phyloP scores from a whole-genome alignment of 2,329 filamentous ascomycete species.

The Monosporascus sp. region DNA sequence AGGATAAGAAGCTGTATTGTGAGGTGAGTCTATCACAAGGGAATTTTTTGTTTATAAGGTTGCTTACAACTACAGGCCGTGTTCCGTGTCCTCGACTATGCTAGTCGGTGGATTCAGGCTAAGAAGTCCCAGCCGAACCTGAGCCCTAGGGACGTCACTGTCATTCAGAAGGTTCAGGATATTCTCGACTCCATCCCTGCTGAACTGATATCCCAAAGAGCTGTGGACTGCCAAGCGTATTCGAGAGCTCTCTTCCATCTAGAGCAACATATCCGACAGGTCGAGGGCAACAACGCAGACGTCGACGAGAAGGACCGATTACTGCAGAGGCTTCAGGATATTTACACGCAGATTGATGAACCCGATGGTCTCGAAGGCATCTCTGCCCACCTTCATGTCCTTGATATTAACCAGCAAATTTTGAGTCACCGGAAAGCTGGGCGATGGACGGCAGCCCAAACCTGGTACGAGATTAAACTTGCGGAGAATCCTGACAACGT shows the following conservation, averaged over 20 bases:
- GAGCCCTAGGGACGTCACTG: constrained; percentile 40
- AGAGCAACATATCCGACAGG: constrained; percentile 73
- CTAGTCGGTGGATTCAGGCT: constrained; percentile 81
- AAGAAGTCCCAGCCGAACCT: constrained; percentile 46
- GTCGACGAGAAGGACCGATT: constrained; percentile 56
- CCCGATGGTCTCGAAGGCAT: constrained; percentile 95
- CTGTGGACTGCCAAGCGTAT: constrained; percentile 91
- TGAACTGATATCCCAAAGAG: constrained; percentile 70
- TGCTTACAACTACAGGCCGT: constrained; percentile 56
- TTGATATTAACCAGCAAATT: constrained; percentile 92
- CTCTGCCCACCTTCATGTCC: constrained; percentile 74
- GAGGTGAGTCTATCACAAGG: constrained; percentile 54
- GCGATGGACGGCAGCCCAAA: constrained; percentile 89
- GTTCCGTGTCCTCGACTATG: constrained; percentile 86
- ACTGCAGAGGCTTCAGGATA: constrained; percentile 77
- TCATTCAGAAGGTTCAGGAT: constrained; percentile 43
- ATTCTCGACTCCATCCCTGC: constrained; percentile 61
- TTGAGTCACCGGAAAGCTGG: constrained; percentile 90
- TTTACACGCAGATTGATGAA: constrained; percentile 96
- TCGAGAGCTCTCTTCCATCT: constrained; percentile 89
- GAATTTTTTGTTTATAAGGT: background rate
- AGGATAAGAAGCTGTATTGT: constrained; percentile 78
- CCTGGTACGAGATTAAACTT: constrained; percentile 92
- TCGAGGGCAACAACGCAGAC: constrained; percentile 39
- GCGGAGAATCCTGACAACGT: constrained; percentile 71